Conservation (phyloP, 1,284 basidiomycete species). For the Sporisorium scitamineum region DNA sequence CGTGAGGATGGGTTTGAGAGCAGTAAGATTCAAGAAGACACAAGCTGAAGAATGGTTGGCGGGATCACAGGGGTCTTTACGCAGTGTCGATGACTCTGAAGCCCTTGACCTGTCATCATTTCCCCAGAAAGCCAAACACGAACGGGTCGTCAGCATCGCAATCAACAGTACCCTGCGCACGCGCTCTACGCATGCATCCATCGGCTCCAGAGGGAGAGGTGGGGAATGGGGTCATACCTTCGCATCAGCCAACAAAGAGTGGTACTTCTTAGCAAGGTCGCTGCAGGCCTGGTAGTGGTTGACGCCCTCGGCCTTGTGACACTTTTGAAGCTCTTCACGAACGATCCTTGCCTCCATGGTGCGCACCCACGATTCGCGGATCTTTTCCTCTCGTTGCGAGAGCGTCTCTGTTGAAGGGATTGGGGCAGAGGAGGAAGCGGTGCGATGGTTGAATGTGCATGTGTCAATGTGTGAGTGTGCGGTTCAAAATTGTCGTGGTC, state of each 20-base stretch:
- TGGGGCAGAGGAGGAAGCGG: background rate
- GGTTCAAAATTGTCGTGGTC: background rate
- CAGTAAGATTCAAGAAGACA: background rate
- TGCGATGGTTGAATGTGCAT: background rate
- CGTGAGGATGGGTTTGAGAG: background rate
- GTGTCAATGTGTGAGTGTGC: background rate
- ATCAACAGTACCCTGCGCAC: background rate
- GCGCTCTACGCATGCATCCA: no score
- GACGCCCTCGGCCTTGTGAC: constrained; percentile 89
- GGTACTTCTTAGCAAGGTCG: constrained; percentile 86
- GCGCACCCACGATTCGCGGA: constrained; percentile 93
- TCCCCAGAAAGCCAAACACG: background rate
- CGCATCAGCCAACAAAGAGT: constrained; percentile 83
- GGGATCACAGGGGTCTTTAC: constrained; percentile 6
- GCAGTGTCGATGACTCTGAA: constrained; percentile 57
- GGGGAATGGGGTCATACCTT: constrained; percentile 81
- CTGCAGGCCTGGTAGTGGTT: constrained; percentile 77
- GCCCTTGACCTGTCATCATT: constrained; percentile 49
- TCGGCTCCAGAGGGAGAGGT: background rate
- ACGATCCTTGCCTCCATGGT: constrained; percentile 94
- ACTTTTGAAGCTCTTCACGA: constrained; percentile 88
- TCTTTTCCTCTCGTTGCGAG: constrained; percentile 78
- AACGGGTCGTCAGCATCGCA: background rate
- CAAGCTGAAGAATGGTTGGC: background rate
- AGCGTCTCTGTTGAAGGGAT: constrained; percentile 42